Conservation (phyloP, 805 yeast species). For the Candida maris region DNA sequence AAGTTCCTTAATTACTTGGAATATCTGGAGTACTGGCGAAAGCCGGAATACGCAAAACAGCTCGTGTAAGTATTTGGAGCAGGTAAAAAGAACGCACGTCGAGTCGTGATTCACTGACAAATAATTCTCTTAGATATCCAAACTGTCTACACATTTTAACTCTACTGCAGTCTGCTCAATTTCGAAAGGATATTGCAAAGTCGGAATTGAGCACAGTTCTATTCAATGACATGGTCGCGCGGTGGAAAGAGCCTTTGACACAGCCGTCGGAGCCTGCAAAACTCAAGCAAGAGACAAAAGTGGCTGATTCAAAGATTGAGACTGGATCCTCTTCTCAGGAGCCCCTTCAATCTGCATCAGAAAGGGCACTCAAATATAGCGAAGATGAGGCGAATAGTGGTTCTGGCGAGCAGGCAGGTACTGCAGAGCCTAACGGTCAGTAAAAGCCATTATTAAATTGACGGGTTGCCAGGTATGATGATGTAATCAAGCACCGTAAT, state of each 20-base stretch:
- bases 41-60: constrained; percentile 64
- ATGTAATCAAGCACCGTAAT: no score
- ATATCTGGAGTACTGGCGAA: constrained; percentile 83
- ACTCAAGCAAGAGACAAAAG: constrained; percentile 1
- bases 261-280: constrained; percentile 2
- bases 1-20: constrained; percentile 71
- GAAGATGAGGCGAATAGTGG: no score
- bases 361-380: no score
- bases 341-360: no score
- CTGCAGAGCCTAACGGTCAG: no score
- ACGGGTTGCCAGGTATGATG: no score
- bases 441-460: no score
- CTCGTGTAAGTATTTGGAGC: constrained; percentile 41
- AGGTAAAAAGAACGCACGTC: background rate
- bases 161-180: constrained; percentile 50
- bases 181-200: constrained; percentile 52
- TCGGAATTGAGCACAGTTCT: constrained; percentile 53
- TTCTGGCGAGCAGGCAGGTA: no score
- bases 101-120: constrained; percentile 1
- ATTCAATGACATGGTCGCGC: constrained; percentile 73
- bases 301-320: no score
- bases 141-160: constrained; percentile 81
- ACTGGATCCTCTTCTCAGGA: no score
- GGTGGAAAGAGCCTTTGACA: constrained; percentile 51
- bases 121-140: constrained; percentile 52